Percentiles rank a stretch among this genome's conserved stretches.
Evolutionary conservation across 169 alveolate genomes (phyloP).

Genomic region (Miamiensis avidus): DNA sequence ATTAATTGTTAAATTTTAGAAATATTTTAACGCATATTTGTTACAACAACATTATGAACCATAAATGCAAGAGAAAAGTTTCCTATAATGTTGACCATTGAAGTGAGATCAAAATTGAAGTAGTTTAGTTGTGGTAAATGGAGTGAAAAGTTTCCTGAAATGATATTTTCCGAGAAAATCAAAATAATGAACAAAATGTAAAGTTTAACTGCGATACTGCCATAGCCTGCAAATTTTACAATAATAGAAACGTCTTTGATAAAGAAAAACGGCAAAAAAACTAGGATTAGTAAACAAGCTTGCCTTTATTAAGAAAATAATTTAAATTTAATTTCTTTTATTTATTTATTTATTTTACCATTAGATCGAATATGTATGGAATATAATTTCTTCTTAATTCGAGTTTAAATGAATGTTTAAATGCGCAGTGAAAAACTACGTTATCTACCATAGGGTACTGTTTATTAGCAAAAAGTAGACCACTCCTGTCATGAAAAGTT

Average conservation of each 20-base stretch:
- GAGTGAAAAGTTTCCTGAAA: neutral
- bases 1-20: neutral
- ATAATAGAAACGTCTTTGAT: neutral
- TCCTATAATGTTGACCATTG: neutral
- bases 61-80: neutral
- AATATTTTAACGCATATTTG: too few relatives aligned
- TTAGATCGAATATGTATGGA: neutral
- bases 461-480: neutral
- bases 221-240: neutral
- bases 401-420: too few relatives aligned
- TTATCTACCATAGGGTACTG: neutral
- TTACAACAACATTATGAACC: neutral
- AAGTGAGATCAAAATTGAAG: neutral
- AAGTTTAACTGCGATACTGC: neutral
- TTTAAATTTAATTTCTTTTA: too few relatives aligned
- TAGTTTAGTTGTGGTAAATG: too few relatives aligned
- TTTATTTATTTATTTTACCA: neutral
- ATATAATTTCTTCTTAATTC: neutral
- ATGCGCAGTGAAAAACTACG: too few relatives aligned
- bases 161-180: neutral
- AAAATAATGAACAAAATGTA: neutral
- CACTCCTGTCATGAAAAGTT: neutral
- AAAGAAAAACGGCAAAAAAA: neutral
- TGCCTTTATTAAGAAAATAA: neutral
- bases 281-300: neutral